These are phyloP conservation scores for Solanum gracilifrons DNA, from an alignment of 257 asterid species.

Conservation along the genomic window DNA sequence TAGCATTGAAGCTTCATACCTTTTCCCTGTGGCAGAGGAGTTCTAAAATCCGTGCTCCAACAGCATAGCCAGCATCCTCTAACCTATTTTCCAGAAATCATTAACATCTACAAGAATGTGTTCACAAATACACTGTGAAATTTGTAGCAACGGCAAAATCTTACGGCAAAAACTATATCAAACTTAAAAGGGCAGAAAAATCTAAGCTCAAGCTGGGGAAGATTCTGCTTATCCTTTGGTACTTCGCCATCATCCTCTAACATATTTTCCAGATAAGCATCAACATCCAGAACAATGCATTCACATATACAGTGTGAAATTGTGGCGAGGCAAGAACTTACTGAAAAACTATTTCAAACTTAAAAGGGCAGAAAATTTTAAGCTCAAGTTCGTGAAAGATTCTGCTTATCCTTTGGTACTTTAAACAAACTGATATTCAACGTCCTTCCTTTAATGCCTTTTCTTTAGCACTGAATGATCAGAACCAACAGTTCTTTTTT, in stretches of 20 bases:
- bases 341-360: neutral
- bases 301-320: neutral
- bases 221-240: neutral
- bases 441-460: neutral
- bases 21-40: constrained; percentile 82
- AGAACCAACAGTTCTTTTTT: neutral
- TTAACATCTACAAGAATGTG: neutral
- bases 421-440: neutral
- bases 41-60: constrained; percentile 71
- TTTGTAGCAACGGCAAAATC: neutral
- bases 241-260: neutral
- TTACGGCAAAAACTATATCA: neutral
- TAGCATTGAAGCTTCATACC: constrained; percentile 23
- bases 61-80: constrained; percentile 83
- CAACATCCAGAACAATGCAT: neutral
- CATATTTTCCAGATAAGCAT: neutral
- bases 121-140: neutral
- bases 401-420: neutral
- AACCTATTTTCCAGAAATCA: constrained; percentile 27
- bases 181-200: neutral
- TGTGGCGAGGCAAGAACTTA: neutral
- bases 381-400: neutral
- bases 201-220: neutral
- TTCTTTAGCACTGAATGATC: neutral
- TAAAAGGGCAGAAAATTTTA: neutral